These are phyloP conservation scores for Leishmania aethiopica DNA, from an alignment of 208 protist genomes.

Conservation along the genomic window DNA sequence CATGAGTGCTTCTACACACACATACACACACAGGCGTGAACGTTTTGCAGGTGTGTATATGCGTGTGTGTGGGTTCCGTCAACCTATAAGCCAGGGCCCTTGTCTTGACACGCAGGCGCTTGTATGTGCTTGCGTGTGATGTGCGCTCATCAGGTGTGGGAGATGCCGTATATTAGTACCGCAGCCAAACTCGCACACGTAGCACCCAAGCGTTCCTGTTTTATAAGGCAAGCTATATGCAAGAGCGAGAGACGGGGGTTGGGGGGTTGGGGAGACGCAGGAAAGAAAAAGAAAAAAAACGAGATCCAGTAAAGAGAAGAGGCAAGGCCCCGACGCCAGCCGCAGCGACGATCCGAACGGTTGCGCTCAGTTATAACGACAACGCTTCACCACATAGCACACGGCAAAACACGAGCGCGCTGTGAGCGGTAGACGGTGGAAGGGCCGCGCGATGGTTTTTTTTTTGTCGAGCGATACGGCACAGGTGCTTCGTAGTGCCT, in stretches of 20 bases:
- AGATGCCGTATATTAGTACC: background rate
- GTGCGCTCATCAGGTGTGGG: background rate
- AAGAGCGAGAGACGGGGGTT: background rate
- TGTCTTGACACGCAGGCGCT: background rate
- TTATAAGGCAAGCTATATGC: background rate
- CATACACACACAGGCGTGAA: background rate
- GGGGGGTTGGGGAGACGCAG: background rate
- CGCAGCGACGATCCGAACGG: too few species aligned
- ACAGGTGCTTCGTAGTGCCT: too few species aligned
- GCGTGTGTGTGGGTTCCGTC: too few species aligned
- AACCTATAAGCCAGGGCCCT: too few species aligned
- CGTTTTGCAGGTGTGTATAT: background rate
- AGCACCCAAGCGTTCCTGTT: background rate
- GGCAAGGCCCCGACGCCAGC: too few species aligned
- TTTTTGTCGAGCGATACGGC: too few species aligned
- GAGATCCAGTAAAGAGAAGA: too few species aligned
- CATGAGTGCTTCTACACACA: background rate
- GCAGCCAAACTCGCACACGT: background rate
- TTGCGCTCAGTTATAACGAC: too few species aligned
- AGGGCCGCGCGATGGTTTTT: too few species aligned
- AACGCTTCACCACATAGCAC: too few species aligned
- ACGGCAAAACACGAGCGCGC: too few species aligned
- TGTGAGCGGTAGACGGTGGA: too few species aligned
- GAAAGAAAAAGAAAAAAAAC: background rate
- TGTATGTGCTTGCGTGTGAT: background rate